phyloP scores from a whole-genome alignment of 306 rosid genomes.

The Urtica urens region DNA sequence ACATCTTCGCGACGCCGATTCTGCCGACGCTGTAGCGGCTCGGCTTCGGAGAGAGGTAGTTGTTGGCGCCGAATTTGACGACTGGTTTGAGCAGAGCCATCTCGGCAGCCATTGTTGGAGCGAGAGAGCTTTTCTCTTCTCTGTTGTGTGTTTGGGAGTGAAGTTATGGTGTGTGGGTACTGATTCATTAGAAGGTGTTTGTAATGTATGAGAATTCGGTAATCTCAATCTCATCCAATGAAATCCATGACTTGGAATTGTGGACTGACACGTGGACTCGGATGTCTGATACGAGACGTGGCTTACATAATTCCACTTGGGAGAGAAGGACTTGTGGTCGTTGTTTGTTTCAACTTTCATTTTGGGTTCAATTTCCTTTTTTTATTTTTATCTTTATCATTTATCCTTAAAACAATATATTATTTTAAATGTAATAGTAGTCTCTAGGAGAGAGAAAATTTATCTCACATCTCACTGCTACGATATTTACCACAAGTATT shows the following conservation, averaged over 20 bases:
- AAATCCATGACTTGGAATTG: conserved; percentile 40
- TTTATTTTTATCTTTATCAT: background rate
- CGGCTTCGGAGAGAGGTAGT: conserved; percentile 24
- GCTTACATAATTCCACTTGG: conserved; percentile 29
- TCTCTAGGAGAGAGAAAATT: too few species aligned
- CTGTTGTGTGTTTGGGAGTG: background rate
- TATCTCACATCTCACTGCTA: too few species aligned
- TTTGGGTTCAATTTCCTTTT: background rate
- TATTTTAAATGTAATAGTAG: too few species aligned
- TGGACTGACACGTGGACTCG: conserved; percentile 38
- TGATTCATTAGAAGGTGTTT: conserved; percentile 6
- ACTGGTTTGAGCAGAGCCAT: conserved; percentile 88
- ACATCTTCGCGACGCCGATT: conserved; percentile 44
- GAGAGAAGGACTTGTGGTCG: conserved; percentile 26
- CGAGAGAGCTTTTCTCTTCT: too few species aligned
- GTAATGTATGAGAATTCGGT: conserved; percentile 2
- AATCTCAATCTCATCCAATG: conserved; percentile 57
- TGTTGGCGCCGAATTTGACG: conserved; percentile 45
- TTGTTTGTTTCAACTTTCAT: background rate
- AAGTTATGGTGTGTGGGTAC: background rate
- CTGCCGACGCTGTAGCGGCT: conserved; percentile 27
- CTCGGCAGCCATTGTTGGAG: conserved; percentile 50
- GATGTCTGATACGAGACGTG: conserved; percentile 31
- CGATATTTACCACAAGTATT: too few species aligned
- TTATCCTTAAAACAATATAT: background rate